A percentile compares a stretch with the other conserved stretches of the same genome.
phyloP scores from a whole-genome alignment of 192 early-diverging fungal species.

The Coemansia erecta region DNA sequence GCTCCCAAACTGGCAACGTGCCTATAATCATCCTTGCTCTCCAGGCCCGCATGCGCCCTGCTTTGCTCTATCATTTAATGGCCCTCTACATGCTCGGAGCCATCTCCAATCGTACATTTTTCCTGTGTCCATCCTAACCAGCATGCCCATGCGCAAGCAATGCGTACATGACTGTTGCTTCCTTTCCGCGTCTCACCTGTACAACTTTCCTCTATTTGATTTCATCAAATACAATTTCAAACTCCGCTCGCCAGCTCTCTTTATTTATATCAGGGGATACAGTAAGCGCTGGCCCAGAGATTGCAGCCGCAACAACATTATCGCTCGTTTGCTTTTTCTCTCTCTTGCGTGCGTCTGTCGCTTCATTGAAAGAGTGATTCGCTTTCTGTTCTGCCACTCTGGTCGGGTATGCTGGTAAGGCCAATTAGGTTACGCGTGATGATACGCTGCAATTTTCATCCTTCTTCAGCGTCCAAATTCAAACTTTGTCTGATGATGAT shows the following conservation, averaged over 20 bases:
- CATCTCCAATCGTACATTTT: conserved; percentile 1
- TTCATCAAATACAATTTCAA: not conserved
- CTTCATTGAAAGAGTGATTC: too few relatives aligned
- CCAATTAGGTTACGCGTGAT: not conserved
- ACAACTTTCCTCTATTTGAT: not conserved
- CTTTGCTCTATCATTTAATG: conserved; percentile 7
- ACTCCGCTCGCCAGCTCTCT: conserved; percentile 2
- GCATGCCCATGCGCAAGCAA: not conserved
- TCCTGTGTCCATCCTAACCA: not conserved
- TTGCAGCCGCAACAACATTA: too few relatives aligned
- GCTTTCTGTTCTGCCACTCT: not conserved
- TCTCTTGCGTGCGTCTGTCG: too few relatives aligned
- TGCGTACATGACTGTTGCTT: not conserved
- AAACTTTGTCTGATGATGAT: too few relatives aligned
- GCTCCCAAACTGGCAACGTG: not conserved
- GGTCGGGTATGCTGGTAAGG: conserved; percentile 2
- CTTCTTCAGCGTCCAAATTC: not conserved
- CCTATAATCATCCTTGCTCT: too few relatives aligned
- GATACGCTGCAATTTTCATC: not conserved
- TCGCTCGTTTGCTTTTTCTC: too few relatives aligned
- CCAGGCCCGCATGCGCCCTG: conserved; percentile 9
- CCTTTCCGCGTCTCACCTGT: not conserved
- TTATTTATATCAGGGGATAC: not conserved
- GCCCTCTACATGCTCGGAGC: not conserved
- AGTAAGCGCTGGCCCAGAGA: too few relatives aligned